Conservation (phyloP, 495 filamentous ascomycete species). For the Penicillium flavigenum region DNA sequence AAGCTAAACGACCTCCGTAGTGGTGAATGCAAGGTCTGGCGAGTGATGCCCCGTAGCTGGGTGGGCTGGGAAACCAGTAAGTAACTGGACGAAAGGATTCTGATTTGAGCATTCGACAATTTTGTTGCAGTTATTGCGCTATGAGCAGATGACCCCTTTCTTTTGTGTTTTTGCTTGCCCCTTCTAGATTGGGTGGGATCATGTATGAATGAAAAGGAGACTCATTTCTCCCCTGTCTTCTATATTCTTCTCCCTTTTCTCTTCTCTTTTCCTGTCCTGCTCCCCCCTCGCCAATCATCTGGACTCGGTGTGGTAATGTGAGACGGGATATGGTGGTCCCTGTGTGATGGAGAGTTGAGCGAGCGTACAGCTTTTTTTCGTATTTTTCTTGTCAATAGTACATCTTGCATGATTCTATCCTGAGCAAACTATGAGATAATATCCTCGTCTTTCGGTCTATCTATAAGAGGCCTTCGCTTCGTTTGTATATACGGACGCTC, state of each 20-base stretch:
- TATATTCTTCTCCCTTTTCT: constrained; percentile 16
- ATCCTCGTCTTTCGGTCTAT: neutral
- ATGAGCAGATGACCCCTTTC: constrained; percentile 17
- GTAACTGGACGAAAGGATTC: constrained; percentile 26
- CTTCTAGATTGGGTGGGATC: constrained; percentile 21
- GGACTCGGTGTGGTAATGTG: constrained; percentile 28
- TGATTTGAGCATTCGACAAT: neutral
- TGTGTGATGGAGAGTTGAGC: constrained; percentile 30
- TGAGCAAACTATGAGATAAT: constrained; percentile 3
- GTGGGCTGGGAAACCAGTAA: constrained; percentile 71
- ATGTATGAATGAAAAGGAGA: constrained; percentile 25
- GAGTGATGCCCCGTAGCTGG: constrained; percentile 89
- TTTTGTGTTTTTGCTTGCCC: constrained; percentile 14
- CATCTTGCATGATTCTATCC: constrained; percentile 22
- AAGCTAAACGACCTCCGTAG: constrained; percentile 87
- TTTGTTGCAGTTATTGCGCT: constrained; percentile 3
- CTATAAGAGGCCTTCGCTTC: neutral
- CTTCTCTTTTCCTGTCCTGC: constrained; percentile 5
- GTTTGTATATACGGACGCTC: neutral
- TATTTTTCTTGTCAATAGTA: constrained; percentile 18
- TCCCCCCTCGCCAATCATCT: constrained; percentile 6
- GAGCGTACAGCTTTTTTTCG: constrained; percentile 28
- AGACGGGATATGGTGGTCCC: constrained; percentile 18
- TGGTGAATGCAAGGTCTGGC: constrained; percentile 97
- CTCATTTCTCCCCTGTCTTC: constrained; percentile 14